phyloP scores from a whole-genome alignment of 495 filamentous ascomycete species.

The Penicillium mononematosum region DNA sequence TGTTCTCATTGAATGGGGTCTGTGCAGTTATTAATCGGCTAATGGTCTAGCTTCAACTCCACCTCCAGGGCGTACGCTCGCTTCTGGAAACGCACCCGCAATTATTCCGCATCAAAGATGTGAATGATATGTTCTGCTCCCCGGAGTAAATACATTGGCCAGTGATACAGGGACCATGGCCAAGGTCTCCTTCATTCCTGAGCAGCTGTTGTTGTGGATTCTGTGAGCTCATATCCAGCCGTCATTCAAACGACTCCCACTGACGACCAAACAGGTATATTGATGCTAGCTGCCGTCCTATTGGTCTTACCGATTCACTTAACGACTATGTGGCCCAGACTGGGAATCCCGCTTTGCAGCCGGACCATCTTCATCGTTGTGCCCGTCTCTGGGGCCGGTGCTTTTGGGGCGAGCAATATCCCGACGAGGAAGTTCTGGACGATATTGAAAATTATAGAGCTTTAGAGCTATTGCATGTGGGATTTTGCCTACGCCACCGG shows the following conservation, averaged over 20 bases:
- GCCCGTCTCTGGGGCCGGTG: constrained; percentile 46
- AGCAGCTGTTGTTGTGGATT: constrained; percentile 43
- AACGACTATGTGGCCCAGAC: constrained; percentile 40
- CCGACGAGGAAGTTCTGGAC: constrained; percentile 45
- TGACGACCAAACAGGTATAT: constrained; percentile 34
- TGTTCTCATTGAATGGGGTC: background rate
- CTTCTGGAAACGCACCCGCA: constrained; percentile 41
- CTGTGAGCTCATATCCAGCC: constrained; percentile 24
- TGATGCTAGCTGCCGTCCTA: constrained; percentile 36
- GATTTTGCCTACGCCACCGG: constrained; percentile 37
- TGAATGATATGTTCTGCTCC: constrained; percentile 35
- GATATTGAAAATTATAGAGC: constrained; percentile 50
- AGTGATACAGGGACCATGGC: constrained; percentile 16
- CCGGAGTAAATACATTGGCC: constrained; percentile 16
- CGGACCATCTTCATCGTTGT: constrained; percentile 40
- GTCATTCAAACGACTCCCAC: background rate
- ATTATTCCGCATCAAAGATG: constrained; percentile 37
- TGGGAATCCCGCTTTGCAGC: constrained; percentile 38
- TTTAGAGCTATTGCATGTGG: constrained; percentile 39
- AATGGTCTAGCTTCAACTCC: constrained; percentile 31
- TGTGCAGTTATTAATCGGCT: background rate
- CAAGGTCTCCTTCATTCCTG: constrained; percentile 40
- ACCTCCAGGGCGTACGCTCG: constrained; percentile 43
- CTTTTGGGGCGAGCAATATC: constrained; percentile 48
- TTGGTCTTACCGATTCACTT: constrained; percentile 39